phyloP scores from a whole-genome alignment of 164 flowering plant genomes.

The Annona cherimola region DNA sequence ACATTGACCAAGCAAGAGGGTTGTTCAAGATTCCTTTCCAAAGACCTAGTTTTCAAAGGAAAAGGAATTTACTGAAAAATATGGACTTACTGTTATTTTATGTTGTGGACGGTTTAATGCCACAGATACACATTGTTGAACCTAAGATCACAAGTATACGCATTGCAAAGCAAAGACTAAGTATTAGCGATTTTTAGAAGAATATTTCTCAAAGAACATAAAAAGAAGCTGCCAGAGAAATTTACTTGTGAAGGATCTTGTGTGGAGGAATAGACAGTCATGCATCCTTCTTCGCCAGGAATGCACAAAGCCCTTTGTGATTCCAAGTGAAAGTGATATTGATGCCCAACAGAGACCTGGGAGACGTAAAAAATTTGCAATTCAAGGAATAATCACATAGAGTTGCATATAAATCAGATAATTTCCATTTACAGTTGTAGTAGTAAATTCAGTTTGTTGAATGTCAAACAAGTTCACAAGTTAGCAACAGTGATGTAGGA shows the following conservation, averaged over 20 bases:
- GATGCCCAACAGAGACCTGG: slow-evolving; percentile 11
- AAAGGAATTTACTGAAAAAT: neutral
- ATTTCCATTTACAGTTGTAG: neutral
- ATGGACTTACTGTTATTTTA: slow-evolving; percentile 6
- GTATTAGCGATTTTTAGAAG: neutral
- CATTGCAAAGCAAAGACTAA: neutral
- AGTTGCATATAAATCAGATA: neutral
- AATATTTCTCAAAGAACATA: too few species aligned
- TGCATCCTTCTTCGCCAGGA: slow-evolving; percentile 13
- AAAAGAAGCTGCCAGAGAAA: neutral
- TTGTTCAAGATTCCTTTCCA: neutral
- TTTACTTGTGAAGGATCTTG: slow-evolving; percentile 11
- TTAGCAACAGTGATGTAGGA: neutral
- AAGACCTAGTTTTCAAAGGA: neutral
- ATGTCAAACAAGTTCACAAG: neutral
- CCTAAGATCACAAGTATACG: neutral
- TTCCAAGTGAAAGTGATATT: slow-evolving; percentile 11
- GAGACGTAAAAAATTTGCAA: neutral
- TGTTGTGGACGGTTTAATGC: slow-evolving; percentile 10
- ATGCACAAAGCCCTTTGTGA: slow-evolving; percentile 12
- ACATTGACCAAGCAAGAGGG: neutral
- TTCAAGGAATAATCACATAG: too few species aligned
- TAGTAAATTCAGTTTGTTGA: too few species aligned
- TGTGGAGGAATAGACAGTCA: slow-evolving; percentile 7
- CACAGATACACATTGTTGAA: slow-evolving; percentile 11